Evolutionary conservation across 306 rosid genomes (phyloP).

Genomic region (Castanopsis chinensis): DNA sequence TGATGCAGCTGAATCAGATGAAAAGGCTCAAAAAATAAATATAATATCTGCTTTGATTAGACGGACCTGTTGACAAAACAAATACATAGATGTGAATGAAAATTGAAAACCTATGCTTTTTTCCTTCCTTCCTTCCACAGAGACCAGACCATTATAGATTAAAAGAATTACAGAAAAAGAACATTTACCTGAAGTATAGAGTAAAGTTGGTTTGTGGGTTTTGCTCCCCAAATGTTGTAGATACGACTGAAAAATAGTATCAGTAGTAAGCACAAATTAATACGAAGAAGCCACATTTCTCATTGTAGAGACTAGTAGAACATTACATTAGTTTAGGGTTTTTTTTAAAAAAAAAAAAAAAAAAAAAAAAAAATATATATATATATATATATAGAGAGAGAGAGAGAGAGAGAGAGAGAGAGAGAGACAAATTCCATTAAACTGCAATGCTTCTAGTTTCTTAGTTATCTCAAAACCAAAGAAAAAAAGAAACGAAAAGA

Average conservation of each 20-base stretch:
- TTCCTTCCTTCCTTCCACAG: not conserved
- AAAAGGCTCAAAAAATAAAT: not conserved
- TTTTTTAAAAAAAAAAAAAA: no score
- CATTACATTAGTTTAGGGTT: not conserved
- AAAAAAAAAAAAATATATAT: not conserved
- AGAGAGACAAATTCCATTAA: no score
- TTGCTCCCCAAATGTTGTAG: not conserved
- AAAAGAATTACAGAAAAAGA: not conserved
- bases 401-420: no score
- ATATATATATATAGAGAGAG: no score
- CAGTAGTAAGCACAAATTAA: not conserved
- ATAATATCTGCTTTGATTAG: not conserved
- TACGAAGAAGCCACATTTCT: not conserved
- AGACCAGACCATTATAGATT: not conserved
- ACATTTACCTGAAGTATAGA: not conserved
- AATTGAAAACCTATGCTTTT: not conserved
- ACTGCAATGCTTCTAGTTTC: not conserved
- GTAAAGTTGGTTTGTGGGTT: no score
- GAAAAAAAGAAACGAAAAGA: not conserved
- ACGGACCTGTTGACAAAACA: conserved; percentile 23
- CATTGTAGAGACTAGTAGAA: not conserved
- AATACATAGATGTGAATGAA: not conserved
- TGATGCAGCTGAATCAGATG: not conserved
- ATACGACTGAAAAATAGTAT: not conserved
- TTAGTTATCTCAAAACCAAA: conserved; percentile 4